These are phyloP conservation scores for Albatrellus ellisii DNA, from an alignment of 768 basidiomycete genomes.

Conservation along the genomic window DNA sequence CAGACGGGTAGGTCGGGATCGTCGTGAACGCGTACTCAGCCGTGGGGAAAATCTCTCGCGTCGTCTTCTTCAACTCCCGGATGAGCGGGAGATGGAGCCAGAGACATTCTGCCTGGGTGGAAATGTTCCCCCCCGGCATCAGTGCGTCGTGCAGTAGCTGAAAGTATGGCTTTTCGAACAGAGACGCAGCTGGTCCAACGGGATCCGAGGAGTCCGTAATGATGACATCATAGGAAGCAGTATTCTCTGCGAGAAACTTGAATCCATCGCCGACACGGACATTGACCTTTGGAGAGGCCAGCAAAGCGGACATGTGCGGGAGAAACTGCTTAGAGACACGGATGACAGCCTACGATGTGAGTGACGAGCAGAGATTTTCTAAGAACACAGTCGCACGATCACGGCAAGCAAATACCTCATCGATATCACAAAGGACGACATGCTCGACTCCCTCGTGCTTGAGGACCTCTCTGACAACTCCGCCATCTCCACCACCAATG, in stretches of 20 bases:
- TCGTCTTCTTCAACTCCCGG: slow-evolving; percentile 54
- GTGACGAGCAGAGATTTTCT: slow-evolving; percentile 3
- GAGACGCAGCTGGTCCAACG: slow-evolving; percentile 85
- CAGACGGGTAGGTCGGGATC: slow-evolving; percentile 97
- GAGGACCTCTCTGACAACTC: slow-evolving; percentile 93
- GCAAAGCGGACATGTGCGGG: slow-evolving; percentile 84
- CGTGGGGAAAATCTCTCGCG: slow-evolving; percentile 61
- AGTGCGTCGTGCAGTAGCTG: slow-evolving; percentile 85
- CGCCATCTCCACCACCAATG: slow-evolving; percentile 97
- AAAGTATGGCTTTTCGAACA: slow-evolving; percentile 98
- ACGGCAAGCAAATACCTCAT: slow-evolving; percentile 46
- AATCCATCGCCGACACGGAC: slow-evolving; percentile 92
- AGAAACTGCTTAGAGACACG: slow-evolving; percentile 90
- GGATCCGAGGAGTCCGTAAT: slow-evolving; percentile 99
- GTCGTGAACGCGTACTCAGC: slow-evolving; percentile 91
- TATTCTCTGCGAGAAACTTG: slow-evolving; percentile 87
- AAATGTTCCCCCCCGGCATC: slow-evolving; percentile 81
- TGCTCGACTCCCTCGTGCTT: slow-evolving; percentile 86
- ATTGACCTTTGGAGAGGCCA: slow-evolving; percentile 67
- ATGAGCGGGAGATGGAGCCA: slow-evolving; percentile 93
- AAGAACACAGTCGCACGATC: neutral
- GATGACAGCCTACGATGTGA: slow-evolving; percentile 68
- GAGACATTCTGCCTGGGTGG: slow-evolving; percentile 90
- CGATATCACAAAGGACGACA: slow-evolving; percentile 95
- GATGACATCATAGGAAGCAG: slow-evolving; percentile 87